phyloP scores from a whole-genome alignment of 2,329 filamentous ascomycete species.

The Colletotrichum tropicale region DNA sequence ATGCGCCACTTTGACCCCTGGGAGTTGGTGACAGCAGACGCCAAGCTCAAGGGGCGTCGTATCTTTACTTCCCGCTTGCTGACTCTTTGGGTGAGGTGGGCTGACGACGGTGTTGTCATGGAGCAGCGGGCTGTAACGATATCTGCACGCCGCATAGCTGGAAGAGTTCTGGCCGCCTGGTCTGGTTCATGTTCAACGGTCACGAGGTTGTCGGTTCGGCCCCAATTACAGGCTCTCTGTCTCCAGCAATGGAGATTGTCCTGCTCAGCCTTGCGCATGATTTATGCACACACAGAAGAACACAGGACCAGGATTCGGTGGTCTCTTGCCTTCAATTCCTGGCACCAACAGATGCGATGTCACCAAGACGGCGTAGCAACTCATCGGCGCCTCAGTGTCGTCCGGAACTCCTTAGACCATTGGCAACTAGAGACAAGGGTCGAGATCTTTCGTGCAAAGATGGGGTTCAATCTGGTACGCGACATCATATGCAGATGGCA shows the following conservation, averaged over 20 bases:
- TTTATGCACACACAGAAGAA: not conserved
- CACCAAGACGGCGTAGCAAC: not conserved
- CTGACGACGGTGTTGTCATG: not conserved
- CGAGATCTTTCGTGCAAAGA: not conserved
- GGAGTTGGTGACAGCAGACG: conserved; percentile 20
- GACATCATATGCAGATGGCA: not conserved
- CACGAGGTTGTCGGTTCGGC: not conserved
- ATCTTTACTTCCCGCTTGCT: not conserved
- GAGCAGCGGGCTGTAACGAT: not conserved
- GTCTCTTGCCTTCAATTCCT: not conserved
- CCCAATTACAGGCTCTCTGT: not conserved
- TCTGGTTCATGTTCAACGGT: not conserved
- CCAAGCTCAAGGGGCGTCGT: not conserved
- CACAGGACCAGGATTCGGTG: not conserved
- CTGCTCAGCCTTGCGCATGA: not conserved
- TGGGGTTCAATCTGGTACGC: not conserved
- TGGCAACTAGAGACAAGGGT: conserved; percentile 5
- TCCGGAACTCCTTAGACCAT: not conserved
- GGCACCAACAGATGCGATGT: not conserved
- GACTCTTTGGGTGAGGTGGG: not conserved
- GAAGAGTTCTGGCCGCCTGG: not conserved
- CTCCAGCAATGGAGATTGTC: not conserved
- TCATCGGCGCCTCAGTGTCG: not conserved
- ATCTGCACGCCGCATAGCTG: not conserved
- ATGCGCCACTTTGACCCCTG: conserved; percentile 39